These are phyloP conservation scores for Salvia sclarea DNA, from an alignment of 305 asterid genomes.

Conservation along the genomic window DNA sequence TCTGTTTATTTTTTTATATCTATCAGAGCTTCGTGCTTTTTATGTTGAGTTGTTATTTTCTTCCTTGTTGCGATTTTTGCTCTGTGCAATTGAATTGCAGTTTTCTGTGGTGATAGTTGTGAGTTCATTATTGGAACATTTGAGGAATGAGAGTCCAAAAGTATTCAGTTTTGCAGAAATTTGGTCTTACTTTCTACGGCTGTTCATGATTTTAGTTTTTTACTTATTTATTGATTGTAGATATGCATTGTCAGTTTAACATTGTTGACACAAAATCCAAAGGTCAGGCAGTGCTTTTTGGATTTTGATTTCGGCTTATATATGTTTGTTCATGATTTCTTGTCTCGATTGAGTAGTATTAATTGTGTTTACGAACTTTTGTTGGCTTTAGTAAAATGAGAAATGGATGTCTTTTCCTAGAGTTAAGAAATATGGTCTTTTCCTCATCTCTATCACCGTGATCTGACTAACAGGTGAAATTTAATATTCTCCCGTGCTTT, in stretches of 20 bases:
- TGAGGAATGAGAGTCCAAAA: slow-evolving; percentile 8
- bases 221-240: neutral
- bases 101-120: neutral
- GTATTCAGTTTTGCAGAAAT: neutral
- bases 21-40: no score
- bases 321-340: neutral
- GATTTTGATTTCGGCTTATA: neutral
- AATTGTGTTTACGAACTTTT: neutral
- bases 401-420: no score
- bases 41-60: no score
- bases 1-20: no score
- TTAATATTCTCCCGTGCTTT: slow-evolving; percentile 1
- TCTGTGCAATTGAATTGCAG: neutral
- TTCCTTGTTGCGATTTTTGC: no score
- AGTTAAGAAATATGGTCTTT: no score
- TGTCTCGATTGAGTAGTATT: neutral
- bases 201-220: slow-evolving; percentile 7
- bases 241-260: neutral
- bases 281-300: neutral
- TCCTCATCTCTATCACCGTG: no score
- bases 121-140: neutral
- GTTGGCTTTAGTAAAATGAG: neutral
- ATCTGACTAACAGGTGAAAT: neutral
- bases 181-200: neutral
- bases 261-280: no score